A percentile compares a stretch with the other conserved stretches of the same genome.
These are phyloP conservation scores for Stygiomarasmius scandens DNA, from an alignment of 1,284 basidiomycete species.

Conservation along the genomic window DNA sequence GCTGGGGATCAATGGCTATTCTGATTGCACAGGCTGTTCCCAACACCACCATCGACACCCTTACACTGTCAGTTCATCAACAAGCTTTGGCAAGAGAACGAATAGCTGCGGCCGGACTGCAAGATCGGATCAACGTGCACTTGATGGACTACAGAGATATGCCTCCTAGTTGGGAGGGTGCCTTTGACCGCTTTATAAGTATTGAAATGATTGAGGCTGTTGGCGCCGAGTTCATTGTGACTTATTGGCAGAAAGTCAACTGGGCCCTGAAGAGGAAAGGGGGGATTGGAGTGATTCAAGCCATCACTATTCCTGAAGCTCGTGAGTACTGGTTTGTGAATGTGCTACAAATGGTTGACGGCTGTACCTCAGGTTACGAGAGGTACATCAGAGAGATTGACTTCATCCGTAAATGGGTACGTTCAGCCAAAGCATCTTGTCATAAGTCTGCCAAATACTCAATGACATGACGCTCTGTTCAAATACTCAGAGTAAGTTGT, in stretches of 20 bases:
- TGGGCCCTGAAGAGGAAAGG: conserved; percentile 67
- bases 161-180: conserved; percentile 62
- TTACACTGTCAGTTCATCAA: conserved; percentile 77
- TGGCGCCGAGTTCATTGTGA: conserved; percentile 65
- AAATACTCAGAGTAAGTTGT: conserved; percentile 4
- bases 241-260: conserved; percentile 70
- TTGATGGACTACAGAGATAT: conserved; percentile 76
- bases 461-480: too few relatives aligned
- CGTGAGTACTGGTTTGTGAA: too few relatives aligned
- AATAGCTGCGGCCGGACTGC: conserved; percentile 54
- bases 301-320: conserved; percentile 80
- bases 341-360: too few relatives aligned
- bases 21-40: conserved; percentile 56
- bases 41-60: conserved; percentile 68
- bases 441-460: too few relatives aligned
- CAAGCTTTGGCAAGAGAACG: conserved; percentile 64
- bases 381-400: conserved; percentile 65
- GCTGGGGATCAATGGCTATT: conserved; percentile 81
- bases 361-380: conserved; percentile 47
- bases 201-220: conserved; percentile 86
- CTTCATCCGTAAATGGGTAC: conserved; percentile 81
- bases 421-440: conserved; percentile 18
- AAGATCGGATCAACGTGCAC: conserved; percentile 66
- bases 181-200: conserved; percentile 74
- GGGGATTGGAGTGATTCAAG: conserved; percentile 75